These are phyloP conservation scores for Aureobasidium zeae DNA, from an alignment of 2,329 filamentous ascomycete species.

Conservation along the genomic window DNA sequence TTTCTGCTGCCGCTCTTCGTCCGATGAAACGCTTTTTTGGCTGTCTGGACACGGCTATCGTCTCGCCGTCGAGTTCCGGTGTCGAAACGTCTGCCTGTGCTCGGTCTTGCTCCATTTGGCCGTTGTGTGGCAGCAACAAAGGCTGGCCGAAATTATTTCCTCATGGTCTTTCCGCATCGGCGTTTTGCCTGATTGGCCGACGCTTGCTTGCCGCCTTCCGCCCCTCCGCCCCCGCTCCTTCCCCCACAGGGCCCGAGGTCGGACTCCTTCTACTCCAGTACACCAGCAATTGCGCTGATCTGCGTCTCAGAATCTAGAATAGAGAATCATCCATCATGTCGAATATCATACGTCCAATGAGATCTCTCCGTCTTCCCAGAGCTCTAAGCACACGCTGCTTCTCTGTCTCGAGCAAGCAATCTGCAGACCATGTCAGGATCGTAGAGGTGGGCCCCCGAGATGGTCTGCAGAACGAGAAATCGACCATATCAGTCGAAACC, in stretches of 20 bases:
- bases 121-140: background rate
- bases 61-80: constrained; percentile 49
- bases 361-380: background rate
- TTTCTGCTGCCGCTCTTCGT: constrained; percentile 60
- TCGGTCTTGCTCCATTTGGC: constrained; percentile 67
- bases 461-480: constrained; percentile 79
- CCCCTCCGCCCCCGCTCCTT: constrained; percentile 5
- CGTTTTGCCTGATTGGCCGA: no score
- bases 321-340: no score
- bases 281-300: no score
- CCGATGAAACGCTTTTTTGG: constrained; percentile 92
- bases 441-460: constrained; percentile 80
- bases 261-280: background rate
- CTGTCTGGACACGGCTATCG: constrained; percentile 47
- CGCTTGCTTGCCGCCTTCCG: background rate
- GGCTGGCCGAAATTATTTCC: constrained; percentile 7
- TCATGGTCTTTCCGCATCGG: background rate
- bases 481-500: constrained; percentile 56
- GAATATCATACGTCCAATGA: background rate
- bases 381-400: constrained; percentile 19
- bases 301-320: no score
- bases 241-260: constrained; percentile 3
- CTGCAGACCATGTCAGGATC: constrained; percentile 45
- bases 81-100: constrained; percentile 61
- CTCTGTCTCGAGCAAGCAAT: constrained; percentile 20